These are phyloP conservation scores for Annulohypoxylon truncatum DNA, from an alignment of 2,329 filamentous ascomycete genomes.

Conservation along the genomic window DNA sequence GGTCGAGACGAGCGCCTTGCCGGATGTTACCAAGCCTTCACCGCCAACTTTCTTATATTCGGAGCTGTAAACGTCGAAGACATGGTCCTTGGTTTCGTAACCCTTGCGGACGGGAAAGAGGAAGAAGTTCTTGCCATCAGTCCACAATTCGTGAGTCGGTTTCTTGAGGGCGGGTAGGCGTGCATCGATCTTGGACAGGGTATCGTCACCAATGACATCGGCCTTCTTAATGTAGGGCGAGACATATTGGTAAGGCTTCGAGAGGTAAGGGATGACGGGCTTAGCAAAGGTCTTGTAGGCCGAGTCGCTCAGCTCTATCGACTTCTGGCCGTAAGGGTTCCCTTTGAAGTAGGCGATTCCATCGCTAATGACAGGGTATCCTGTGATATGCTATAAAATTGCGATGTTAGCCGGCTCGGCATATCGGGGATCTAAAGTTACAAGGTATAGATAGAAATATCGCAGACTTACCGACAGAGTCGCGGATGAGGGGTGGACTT, in stretches of 20 bases:
- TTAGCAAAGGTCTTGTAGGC: conserved; percentile 82
- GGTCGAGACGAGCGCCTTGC: conserved; percentile 77
- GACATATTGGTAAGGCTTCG: conserved; percentile 83
- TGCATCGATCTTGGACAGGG: conserved; percentile 76
- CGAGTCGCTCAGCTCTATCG: conserved; percentile 78
- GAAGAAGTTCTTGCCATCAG: conserved; percentile 70
- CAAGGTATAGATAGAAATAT: background rate
- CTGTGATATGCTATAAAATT: conserved; percentile 77
- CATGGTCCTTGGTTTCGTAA: conserved; percentile 70
- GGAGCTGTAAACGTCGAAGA: conserved; percentile 65
- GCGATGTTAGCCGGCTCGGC: conserved; percentile 27
- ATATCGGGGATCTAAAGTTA: background rate
- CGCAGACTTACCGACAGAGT: conserved; percentile 49
- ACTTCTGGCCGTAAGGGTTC: conserved; percentile 86
- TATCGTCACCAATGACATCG: conserved; percentile 79
- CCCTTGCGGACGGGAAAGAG: conserved; percentile 72
- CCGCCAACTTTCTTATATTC: conserved; percentile 73
- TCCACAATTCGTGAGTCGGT: conserved; percentile 76
- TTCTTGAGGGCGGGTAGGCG: conserved; percentile 80
- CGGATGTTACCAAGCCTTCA: conserved; percentile 72
- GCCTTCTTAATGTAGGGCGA: conserved; percentile 86
- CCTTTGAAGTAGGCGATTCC: conserved; percentile 80
- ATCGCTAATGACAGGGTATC: conserved; percentile 86
- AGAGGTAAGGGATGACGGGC: conserved; percentile 81
- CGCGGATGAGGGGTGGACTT: conserved; percentile 49